Percentiles rank a stretch among this genome's conserved stretches.
Evolutionary conservation across 2,329 filamentous ascomycete species (phyloP).

Genomic region (Monilinia vaccinii-corymbosi): DNA sequence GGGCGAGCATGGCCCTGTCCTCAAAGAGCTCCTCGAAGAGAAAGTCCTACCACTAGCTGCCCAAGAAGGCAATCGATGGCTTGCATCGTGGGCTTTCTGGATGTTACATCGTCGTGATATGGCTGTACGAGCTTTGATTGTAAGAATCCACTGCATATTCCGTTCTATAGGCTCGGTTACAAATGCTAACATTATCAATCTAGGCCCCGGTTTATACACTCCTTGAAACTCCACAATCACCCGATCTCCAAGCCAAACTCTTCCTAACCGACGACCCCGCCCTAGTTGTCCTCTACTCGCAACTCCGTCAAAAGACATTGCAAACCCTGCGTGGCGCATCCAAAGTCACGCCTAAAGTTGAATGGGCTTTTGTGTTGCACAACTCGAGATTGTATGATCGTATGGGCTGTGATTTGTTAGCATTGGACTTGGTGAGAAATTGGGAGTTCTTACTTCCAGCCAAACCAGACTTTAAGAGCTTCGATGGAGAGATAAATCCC

Average conservation of each 20-base stretch:
- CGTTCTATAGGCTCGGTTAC: slow-evolving; percentile 6
- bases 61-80: slow-evolving; percentile 80
- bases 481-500: slow-evolving; percentile 23
- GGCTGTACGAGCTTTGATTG: slow-evolving; percentile 74
- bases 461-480: slow-evolving; percentile 36
- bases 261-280: slow-evolving; percentile 89
- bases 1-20: slow-evolving; percentile 67
- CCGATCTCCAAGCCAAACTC: slow-evolving; percentile 63
- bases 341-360: slow-evolving; percentile 66
- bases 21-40: slow-evolving; percentile 67
- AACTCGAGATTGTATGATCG: slow-evolving; percentile 77
- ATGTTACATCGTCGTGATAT: slow-evolving; percentile 75
- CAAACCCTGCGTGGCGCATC: slow-evolving; percentile 81
- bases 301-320: slow-evolving; percentile 71
- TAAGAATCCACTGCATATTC: slow-evolving; percentile 35
- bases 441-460: slow-evolving; percentile 67
- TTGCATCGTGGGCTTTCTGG: slow-evolving; percentile 93
- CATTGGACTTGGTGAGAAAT: slow-evolving; percentile 68
- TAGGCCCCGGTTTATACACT: slow-evolving; percentile 72
- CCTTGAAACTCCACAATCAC: slow-evolving; percentile 57
- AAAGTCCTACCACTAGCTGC: slow-evolving; percentile 71
- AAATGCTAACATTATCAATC: neutral
- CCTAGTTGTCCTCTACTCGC: slow-evolving; percentile 75
- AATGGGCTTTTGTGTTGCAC: slow-evolving; percentile 84
- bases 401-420: slow-evolving; percentile 89